Evolutionary conservation across 176 grass and related monocot species (phyloP), one percentile per base, ranked within the genome.

Genomic region (Zizania latifolia): DNA sequence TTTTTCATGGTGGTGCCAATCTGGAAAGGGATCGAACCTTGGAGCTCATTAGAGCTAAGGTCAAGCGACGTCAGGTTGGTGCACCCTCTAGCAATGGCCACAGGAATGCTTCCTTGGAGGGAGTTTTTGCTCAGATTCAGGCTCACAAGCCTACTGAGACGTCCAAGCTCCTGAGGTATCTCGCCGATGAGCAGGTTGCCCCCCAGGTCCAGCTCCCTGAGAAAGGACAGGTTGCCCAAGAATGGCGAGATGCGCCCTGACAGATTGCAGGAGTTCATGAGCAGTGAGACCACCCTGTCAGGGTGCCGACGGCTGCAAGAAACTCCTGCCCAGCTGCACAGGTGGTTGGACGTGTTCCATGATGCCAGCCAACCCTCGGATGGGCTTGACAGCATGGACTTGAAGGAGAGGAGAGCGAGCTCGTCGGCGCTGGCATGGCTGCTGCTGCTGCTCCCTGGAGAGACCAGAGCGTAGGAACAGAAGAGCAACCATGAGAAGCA

Each of bases 321-420:
- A 37, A 89, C 58, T 0, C 82, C 87, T 21, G 14, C 10, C 78
- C 82, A 89, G 2, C 21, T 54, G 48, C 82, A 89, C 30, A 77
- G 39, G 23, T 22, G 40, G 6, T 38, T 31, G n/a, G 81, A 62
- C 15, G 10, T 8, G 19, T 81, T 89, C 76, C 81, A 84, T 12
- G 75, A 84, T 0, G 39, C 46, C 39, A 84, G 65, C 12, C 34
- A 26, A 38, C 44, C 1, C 62, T 68, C 7, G n/a, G 37, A 37
- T 4, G 1, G 8, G 2, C 9, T 6, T 6, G 5, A 39, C 37
- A 39, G 37, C 37, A 10, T 2, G 37, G 37, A 39, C 37, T 39
- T 39, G 37, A 39, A 39, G 37, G 37, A 39, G 37, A 39, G 8
- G 37, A 39, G 37, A 0, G 37, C 2, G 37, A 39, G 37, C 37